phyloP scores from a whole-genome alignment of 2,329 filamentous ascomycete genomes.

The Penicillium hesseltinei region DNA sequence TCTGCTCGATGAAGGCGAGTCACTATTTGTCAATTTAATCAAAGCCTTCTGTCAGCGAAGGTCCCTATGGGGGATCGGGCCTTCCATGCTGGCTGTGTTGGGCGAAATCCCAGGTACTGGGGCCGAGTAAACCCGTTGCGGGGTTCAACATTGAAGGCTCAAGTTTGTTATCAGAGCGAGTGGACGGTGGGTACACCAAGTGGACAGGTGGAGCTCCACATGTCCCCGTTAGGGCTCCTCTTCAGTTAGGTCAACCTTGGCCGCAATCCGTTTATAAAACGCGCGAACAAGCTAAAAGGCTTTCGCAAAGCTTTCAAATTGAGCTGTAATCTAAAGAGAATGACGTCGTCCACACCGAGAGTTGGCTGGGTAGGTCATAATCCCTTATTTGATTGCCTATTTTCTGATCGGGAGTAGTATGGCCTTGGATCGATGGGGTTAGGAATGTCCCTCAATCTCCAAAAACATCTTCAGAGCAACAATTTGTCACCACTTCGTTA shows the following conservation, averaged over 20 bases:
- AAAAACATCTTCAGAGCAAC: conserved; percentile 38
- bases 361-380: conserved; percentile 17
- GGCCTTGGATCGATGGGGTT: conserved; percentile 55
- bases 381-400: neutral
- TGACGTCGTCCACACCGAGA: conserved; percentile 1
- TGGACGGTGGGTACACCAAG: neutral
- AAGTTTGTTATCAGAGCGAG: neutral
- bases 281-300: neutral
- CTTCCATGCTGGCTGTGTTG: conserved; percentile 8
- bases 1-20: conserved; percentile 7
- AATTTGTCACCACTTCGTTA: conserved; percentile 37
- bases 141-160: too few species aligned
- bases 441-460: conserved; percentile 52
- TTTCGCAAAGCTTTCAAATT: neutral
- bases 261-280: neutral
- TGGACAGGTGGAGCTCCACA: conserved; percentile 14
- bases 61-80: conserved; percentile 11
- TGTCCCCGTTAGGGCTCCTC: neutral
- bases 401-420: conserved; percentile 6
- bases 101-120: too few species aligned
- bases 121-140: too few species aligned
- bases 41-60: neutral
- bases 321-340: neutral
- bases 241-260: neutral
- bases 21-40: too few species aligned